A percentile compares a stretch with the other conserved stretches of the same genome.
phyloP scores from a whole-genome alignment of 2,329 filamentous ascomycete genomes.

The Phaeosphaeriaceae sp. region DNA sequence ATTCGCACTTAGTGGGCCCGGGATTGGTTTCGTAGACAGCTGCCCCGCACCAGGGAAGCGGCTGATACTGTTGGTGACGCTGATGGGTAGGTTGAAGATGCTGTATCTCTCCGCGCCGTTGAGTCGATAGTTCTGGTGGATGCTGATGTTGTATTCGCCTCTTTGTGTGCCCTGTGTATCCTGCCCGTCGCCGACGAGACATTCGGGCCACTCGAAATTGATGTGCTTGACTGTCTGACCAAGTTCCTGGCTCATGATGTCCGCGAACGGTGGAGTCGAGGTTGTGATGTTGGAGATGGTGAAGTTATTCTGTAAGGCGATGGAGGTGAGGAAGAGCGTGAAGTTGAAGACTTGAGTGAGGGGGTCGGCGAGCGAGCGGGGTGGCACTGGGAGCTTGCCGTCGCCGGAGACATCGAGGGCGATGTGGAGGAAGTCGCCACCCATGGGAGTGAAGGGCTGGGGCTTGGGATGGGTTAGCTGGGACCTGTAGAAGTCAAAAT shows the following conservation, averaged over 20 bases:
- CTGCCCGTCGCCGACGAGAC: conserved; percentile 67
- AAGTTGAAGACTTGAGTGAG: conserved; percentile 68
- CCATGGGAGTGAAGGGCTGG: conserved; percentile 48
- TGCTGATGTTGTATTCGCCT: conserved; percentile 74
- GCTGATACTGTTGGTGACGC: conserved; percentile 69
- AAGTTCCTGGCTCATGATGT: conserved; percentile 69
- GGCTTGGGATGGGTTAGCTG: conserved; percentile 29
- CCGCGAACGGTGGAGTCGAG: conserved; percentile 60
- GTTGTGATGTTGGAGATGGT: conserved; percentile 70
- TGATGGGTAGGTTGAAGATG: conserved; percentile 73
- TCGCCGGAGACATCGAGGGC: conserved; percentile 72
- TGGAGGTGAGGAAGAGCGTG: conserved; percentile 72
- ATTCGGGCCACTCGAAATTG: conserved; percentile 75
- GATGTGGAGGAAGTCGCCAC: conserved; percentile 63
- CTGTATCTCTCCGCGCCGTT: conserved; percentile 71
- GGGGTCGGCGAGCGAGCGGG: conserved; percentile 59
- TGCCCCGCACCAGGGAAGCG: conserved; percentile 43
- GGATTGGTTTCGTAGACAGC: conserved; percentile 39
- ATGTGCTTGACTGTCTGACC: conserved; percentile 76
- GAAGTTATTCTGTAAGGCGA: conserved; percentile 68
- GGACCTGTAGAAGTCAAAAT: not conserved
- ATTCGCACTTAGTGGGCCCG: conserved; percentile 42
- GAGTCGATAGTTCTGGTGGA: conserved; percentile 73
- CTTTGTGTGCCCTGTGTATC: conserved; percentile 56
- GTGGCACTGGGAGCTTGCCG: conserved; percentile 67